These are phyloP conservation scores for Moesziomyces aphidis DNA, from an alignment of 1,284 basidiomycete species.

Conservation along the genomic window DNA sequence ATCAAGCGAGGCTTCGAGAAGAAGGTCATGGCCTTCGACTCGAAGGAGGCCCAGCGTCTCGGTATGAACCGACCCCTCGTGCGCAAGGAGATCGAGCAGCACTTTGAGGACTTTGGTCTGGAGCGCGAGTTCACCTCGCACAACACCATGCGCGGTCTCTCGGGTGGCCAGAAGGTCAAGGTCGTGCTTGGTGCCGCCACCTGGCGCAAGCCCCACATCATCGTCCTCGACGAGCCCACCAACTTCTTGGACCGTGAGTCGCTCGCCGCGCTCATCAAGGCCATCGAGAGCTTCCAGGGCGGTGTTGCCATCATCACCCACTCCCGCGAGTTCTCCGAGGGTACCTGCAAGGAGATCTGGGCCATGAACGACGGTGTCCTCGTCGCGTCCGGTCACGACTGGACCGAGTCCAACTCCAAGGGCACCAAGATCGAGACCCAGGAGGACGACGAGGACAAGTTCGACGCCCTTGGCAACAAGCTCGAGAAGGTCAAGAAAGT, in stretches of 20 bases:
- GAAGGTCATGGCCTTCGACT: slow-evolving; percentile 65
- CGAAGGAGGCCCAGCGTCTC: slow-evolving; percentile 63
- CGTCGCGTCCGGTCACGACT: slow-evolving; percentile 75
- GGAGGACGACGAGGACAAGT: slow-evolving; percentile 59
- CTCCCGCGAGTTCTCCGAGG: slow-evolving; percentile 65
- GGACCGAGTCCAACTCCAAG: slow-evolving; percentile 84
- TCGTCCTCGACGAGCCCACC: slow-evolving; percentile 67
- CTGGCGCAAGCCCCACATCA: slow-evolving; percentile 67
- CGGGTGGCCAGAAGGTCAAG: slow-evolving; percentile 69
- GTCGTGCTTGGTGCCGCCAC: slow-evolving; percentile 67
- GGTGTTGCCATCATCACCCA: slow-evolving; percentile 68
- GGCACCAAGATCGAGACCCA: slow-evolving; percentile 63
- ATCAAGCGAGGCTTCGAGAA: slow-evolving; percentile 66
- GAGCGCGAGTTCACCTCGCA: slow-evolving; percentile 68
- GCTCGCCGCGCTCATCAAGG: slow-evolving; percentile 66
- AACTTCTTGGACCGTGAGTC: slow-evolving; percentile 69
- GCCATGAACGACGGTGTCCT: slow-evolving; percentile 62
- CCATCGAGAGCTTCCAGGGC: slow-evolving; percentile 66
- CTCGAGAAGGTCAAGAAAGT: slow-evolving; percentile 49
- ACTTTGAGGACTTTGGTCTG: slow-evolving; percentile 68
- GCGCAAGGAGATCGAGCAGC: slow-evolving; percentile 67
- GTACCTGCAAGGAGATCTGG: slow-evolving; percentile 67
- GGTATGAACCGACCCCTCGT: slow-evolving; percentile 67
- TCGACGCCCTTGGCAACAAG: slow-evolving; percentile 65
- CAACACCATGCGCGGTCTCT: slow-evolving; percentile 68